Evolutionary conservation across 2,329 filamentous ascomycete genomes (phyloP).

Genomic region (Xylogone sp.): DNA sequence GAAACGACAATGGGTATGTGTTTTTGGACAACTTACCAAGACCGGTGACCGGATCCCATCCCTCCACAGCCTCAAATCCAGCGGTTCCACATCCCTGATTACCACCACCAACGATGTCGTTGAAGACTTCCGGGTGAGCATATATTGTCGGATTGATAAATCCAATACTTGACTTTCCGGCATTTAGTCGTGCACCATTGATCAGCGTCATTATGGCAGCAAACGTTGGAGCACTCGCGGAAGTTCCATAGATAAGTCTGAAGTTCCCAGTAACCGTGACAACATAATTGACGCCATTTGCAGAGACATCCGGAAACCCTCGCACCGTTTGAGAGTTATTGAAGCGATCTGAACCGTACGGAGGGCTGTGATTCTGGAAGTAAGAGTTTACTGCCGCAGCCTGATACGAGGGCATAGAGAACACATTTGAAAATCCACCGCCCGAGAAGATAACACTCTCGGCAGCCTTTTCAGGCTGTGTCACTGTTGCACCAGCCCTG

Average conservation of each 20-base stretch:
- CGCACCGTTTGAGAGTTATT: constrained; percentile 39
- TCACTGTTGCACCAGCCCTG: constrained; percentile 28
- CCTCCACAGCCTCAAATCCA: constrained; percentile 25
- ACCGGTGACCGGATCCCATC: constrained; percentile 31
- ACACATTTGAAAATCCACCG: constrained; percentile 63
- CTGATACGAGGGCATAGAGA: constrained; percentile 44
- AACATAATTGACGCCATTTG: constrained; percentile 40
- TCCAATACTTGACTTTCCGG: constrained; percentile 42
- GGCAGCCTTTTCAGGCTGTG: constrained; percentile 39
- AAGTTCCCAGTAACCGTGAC: constrained; percentile 40
- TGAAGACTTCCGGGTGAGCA: constrained; percentile 15
- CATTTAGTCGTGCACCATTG: constrained; percentile 54
- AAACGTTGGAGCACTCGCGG: constrained; percentile 36
- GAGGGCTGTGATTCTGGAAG: constrained; percentile 17
- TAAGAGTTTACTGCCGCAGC: constrained; percentile 20
- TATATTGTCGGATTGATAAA: constrained; percentile 44
- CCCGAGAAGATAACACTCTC: constrained; percentile 68
- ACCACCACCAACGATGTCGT: constrained; percentile 25
- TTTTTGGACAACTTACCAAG: constrained; percentile 9
- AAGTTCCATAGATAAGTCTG: constrained; percentile 45
- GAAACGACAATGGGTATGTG: no score
- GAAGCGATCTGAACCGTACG: constrained; percentile 36
- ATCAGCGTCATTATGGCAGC: constrained; percentile 41
- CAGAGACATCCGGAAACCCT: constrained; percentile 44
- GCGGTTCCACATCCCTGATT: constrained; percentile 28